Percentiles rank a stretch among this genome's conserved stretches.
These are phyloP conservation scores for Puccinia triticina DNA, from an alignment of 1,284 basidiomycete genomes.

Conservation along the genomic window DNA sequence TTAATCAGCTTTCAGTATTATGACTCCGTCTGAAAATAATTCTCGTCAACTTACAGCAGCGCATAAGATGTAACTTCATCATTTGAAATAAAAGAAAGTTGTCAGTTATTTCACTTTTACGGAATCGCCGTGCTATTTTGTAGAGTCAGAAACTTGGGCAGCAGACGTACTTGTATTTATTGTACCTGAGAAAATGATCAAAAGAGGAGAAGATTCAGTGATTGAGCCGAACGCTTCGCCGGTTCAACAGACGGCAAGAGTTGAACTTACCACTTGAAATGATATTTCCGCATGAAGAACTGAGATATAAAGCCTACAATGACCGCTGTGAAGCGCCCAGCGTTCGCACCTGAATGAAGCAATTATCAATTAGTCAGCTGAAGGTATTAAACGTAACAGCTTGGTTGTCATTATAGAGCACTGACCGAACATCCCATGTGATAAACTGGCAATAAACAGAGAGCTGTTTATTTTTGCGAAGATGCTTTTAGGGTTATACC, in stretches of 20 bases:
- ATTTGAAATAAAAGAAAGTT: neutral
- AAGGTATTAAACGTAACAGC: neutral
- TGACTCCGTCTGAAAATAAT: neutral
- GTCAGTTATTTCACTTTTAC: neutral
- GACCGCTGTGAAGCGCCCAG: slow-evolving; percentile 37
- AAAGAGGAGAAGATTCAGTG: neutral
- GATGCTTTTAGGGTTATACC: neutral
- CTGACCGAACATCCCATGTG: slow-evolving; percentile 14
- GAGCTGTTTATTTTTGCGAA: slow-evolving; percentile 16
- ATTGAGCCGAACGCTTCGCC: neutral
- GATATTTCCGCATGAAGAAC: slow-evolving; percentile 39
- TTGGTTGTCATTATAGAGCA: neutral
- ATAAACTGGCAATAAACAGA: slow-evolving; percentile 7
- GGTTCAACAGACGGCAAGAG: neutral
- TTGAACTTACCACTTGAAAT: slow-evolving; percentile 33
- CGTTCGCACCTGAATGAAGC: slow-evolving; percentile 25
- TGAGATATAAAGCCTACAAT: slow-evolving; percentile 42
- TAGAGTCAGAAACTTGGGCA: neutral
- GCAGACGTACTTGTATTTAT: slow-evolving; percentile 39
- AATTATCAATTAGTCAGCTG: neutral
- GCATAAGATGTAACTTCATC: slow-evolving; percentile 41
- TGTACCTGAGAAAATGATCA: slow-evolving; percentile 8
- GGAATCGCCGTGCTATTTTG: neutral
- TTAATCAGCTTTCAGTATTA: neutral
- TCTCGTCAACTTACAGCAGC: slow-evolving; percentile 30